phyloP scores from a whole-genome alignment of 2,329 filamentous ascomycete genomes.

The Reticulascus tulasneorum region DNA sequence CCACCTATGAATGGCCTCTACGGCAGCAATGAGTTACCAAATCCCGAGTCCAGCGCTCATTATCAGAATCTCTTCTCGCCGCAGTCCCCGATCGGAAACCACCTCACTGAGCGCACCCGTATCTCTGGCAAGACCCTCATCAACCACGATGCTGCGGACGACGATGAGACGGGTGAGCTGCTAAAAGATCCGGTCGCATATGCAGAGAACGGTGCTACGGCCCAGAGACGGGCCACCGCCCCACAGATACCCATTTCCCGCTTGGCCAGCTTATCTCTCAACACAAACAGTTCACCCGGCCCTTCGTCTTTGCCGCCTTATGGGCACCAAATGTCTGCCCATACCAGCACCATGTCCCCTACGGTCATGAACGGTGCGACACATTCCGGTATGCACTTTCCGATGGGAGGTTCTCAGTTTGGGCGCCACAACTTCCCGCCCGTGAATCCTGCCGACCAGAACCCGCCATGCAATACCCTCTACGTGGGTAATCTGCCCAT shows the following conservation, averaged over 20 bases:
- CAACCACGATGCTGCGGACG: conserved; percentile 58
- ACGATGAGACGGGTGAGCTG: conserved; percentile 70
- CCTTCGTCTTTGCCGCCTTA: conserved; percentile 52
- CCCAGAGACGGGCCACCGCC: conserved; percentile 64
- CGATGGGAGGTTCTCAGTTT: conserved; percentile 25
- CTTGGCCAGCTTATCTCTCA: conserved; percentile 68
- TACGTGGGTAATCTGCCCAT: conserved; percentile 96
- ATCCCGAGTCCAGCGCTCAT: conserved; percentile 47
- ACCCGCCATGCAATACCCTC: conserved; percentile 94
- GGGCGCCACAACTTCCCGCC: conserved; percentile 67
- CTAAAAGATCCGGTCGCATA: conserved; percentile 69
- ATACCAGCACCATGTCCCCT: conserved; percentile 52
- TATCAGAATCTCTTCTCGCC: conserved; percentile 67
- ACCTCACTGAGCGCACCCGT: conserved; percentile 57
- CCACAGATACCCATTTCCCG: conserved; percentile 66
- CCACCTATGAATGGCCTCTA: conserved; percentile 54
- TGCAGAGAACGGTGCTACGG: conserved; percentile 60
- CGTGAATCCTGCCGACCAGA: conserved; percentile 91
- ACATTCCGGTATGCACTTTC: conserved; percentile 23
- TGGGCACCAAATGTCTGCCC: conserved; percentile 33
- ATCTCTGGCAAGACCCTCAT: conserved; percentile 69
- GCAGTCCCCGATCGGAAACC: conserved; percentile 68
- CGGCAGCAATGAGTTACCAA: conserved; percentile 54
- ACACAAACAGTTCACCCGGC: conserved; percentile 49
- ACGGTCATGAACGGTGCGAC: conserved; percentile 42